phyloP scores from a whole-genome alignment of 2,329 filamentous ascomycete species.

The Cercospora sp. region DNA sequence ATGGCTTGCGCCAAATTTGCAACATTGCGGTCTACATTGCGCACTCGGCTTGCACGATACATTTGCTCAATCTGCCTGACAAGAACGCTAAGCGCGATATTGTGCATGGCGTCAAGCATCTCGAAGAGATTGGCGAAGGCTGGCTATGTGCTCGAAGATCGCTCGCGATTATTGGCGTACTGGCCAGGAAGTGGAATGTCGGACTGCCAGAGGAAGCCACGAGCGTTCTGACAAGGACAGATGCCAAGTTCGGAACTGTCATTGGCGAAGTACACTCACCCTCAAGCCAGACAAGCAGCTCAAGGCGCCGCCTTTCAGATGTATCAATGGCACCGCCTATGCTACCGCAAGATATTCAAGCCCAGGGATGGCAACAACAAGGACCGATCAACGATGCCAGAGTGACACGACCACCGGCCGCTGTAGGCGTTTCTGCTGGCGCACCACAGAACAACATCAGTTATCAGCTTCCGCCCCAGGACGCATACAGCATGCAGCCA shows the following conservation, averaged over 20 bases:
- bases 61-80: conserved; percentile 87
- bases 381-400: background rate
- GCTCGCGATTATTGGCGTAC: conserved; percentile 78
- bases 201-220: conserved; percentile 82
- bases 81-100: conserved; percentile 89
- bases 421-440: conserved; percentile 8
- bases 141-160: conserved; percentile 90
- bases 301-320: conserved; percentile 18
- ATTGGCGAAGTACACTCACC: conserved; percentile 59
- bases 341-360: conserved; percentile 5
- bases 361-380: conserved; percentile 18
- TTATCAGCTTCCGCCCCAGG: conserved; percentile 27
- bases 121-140: conserved; percentile 93
- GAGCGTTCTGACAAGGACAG: conserved; percentile 72
- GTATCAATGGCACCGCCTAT: conserved; percentile 14
- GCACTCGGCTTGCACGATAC: conserved; percentile 92
- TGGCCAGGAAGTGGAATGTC: conserved; percentile 86
- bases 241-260: conserved; percentile 77
- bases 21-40: conserved; percentile 96
- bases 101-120: conserved; percentile 82
- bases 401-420: background rate
- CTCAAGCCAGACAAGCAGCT: conserved; percentile 11
- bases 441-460: conserved; percentile 21
- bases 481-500: conserved; percentile 30
- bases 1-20: conserved; percentile 88